Percentiles rank a stretch among this genome's conserved stretches.
These are phyloP conservation scores for Shiraia bambusicola DNA, from an alignment of 2,329 filamentous ascomycete genomes.

Conservation along the genomic window DNA sequence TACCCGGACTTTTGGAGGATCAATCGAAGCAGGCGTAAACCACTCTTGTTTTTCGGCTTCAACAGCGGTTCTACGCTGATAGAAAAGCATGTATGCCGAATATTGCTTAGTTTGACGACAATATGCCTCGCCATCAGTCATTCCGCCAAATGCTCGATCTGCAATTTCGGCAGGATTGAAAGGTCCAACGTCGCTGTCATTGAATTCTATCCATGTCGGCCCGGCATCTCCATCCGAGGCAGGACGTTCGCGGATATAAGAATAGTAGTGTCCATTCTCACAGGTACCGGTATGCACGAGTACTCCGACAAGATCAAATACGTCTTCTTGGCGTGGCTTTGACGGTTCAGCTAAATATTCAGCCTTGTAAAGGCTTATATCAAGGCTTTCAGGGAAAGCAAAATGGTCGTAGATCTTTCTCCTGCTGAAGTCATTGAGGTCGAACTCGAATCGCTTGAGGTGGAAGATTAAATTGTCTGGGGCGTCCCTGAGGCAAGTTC, in stretches of 20 bases:
- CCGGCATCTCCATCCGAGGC: conserved; percentile 49
- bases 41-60: conserved; percentile 39
- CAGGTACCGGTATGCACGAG: conserved; percentile 91
- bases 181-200: conserved; percentile 76
- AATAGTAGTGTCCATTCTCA: conserved; percentile 96
- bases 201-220: conserved; percentile 82
- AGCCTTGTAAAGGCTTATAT: conserved; percentile 90
- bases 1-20: conserved; percentile 52
- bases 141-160: conserved; percentile 67
- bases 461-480: conserved; percentile 96
- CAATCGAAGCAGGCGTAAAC: conserved; percentile 44
- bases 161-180: conserved; percentile 77
- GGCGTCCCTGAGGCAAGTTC: conserved; percentile 86
- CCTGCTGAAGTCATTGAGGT: conserved; percentile 72
- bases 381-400: conserved; percentile 77
- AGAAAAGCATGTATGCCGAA: conserved; percentile 98
- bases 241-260: conserved; percentile 82
- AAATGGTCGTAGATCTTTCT: conserved; percentile 97
- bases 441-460: conserved; percentile 84
- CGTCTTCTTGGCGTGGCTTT: conserved; percentile 62
- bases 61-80: conserved; percentile 75
- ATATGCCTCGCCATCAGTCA: conserved; percentile 29
- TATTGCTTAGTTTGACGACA: conserved; percentile 35
- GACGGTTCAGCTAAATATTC: conserved; percentile 71
- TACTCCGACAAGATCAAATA: conserved; percentile 92